Conservation (phyloP, 140 eudicot genomes). For the Ambrosia hybrid region DNA sequence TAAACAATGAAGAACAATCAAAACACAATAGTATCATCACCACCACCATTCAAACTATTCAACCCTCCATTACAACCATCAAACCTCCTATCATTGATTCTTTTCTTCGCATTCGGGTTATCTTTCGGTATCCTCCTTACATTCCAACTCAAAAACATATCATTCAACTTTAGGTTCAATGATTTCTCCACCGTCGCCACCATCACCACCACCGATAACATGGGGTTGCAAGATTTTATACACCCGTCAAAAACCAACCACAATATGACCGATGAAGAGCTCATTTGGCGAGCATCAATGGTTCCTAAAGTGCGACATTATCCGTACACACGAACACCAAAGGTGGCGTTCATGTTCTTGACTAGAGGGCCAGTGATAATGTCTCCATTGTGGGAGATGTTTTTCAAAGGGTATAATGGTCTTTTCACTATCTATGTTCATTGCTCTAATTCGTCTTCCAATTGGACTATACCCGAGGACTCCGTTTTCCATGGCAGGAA, state of each 20-base stretch:
- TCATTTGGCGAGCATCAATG: constrained; percentile 46
- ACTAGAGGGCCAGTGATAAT: constrained; percentile 46
- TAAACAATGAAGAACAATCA: constrained; percentile 37
- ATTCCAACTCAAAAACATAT: constrained; percentile 34
- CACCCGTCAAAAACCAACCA: constrained; percentile 27
- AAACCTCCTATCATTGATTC: constrained; percentile 35
- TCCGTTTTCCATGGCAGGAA: constrained; percentile 41
- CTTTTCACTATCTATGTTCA: constrained; percentile 38
- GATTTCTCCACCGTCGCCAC: constrained; percentile 18
- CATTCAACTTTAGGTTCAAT: constrained; percentile 28
- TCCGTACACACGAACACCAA: constrained; percentile 36
- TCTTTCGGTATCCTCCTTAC: constrained; percentile 36
- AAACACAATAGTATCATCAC: constrained; percentile 19
- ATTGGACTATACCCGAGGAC: constrained; percentile 18
- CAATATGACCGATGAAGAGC: constrained; percentile 36
- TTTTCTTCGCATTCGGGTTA: constrained; percentile 47
- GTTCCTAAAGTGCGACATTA: constrained; percentile 33
- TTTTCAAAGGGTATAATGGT: constrained; percentile 44
- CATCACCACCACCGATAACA: constrained; percentile 22
- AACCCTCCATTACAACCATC: constrained; percentile 33
- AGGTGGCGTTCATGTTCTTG: constrained; percentile 51
- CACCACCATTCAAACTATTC: constrained; percentile 24
- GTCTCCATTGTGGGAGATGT: constrained; percentile 48
- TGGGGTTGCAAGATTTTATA: constrained; percentile 21
- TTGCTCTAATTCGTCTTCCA: constrained; percentile 24